Evolutionary conservation across 2,329 filamentous ascomycete genomes (phyloP), one percentile per base, ranked within the genome.

Genomic region (Colletotrichum plurivorum): DNA sequence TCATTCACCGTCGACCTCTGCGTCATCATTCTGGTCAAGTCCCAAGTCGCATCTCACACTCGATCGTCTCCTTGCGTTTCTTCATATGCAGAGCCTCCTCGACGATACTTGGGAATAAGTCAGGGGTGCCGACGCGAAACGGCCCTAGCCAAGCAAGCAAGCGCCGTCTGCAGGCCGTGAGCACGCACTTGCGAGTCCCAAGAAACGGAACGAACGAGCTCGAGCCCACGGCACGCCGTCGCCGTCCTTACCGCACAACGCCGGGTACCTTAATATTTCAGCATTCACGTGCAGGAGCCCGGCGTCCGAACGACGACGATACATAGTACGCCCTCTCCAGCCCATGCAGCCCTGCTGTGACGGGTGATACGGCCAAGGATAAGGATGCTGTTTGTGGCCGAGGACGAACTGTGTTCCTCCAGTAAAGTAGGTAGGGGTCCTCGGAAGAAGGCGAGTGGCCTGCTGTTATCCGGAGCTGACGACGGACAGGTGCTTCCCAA

Each of bases 301-400:
- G 39, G 43, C 20, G 45, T 27, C 31, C 43, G 10, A 43, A 20
- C 20, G 25, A 55, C 51, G 20, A 66, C 63, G 27, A 41, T 25
- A 31, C 48, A 20, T 18, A 36, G 18, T 55, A 49, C 46, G 36
- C 18, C 18, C 36, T 60, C 49, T 59, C 20, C 31, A 20, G 36
- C 56, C 60, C 55, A 56, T 49, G 62, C 62, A 69, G 62, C 66
- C 66, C 60, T 66, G 62, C 52, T 51, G 45, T 45, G 62, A 31
- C 41, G 45, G 46, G 41, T 36, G 31, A 36, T 36, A 36, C 31
- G 31, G 31, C 31, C 31, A 36, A 36, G 31, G 31, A 12, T 10
- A 36, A 36, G 31, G 31, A 10, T 36, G 10, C 31, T 10, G 31
- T 36, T 36, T 36, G 31, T 36, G 31, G 31, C 31, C 31, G 31